Base-by-base conservation (phyloP, 768 basidiomycete species). In the Calvatia gigantea region DNA sequence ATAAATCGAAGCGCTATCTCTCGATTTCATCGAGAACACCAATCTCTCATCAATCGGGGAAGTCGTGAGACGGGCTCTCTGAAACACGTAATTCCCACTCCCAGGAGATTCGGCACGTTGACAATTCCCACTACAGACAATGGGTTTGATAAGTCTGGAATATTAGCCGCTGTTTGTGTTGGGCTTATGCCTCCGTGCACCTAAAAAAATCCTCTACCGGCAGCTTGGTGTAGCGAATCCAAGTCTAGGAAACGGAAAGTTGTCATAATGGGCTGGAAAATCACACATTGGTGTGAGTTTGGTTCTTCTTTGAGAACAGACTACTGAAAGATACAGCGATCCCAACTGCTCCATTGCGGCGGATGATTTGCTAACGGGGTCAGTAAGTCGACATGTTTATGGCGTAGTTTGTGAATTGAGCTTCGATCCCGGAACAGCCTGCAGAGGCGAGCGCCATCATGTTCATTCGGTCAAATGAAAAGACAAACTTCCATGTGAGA, bases 261-360 rank as follows among this genome's bases (percentile, higher is more conserved):
- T 47, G 33, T 39, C 44, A 55, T 14, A 47, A 19, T 6, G 4
- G 44, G 44, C 19, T 37, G 45, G 14, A 39, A 28, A 23, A 21
- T 47, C 54, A 39, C 54, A 55, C 54, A 55, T 37, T 23, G 45
- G 33, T 55, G 54, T 55, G 54, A 55, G 44, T 25, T 39, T 28
- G 9, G 9, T 54, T 15, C 35, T 52, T 42, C 8, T 42, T 42
- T 21, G 31, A 53, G 51, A 43, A 33, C 41, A 33, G 2, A 17
- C 31, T 42, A 11, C 41, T 23, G 19, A 21, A 23, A 23, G 25
- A 42, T 23, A 42, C 41, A 21, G 17, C 11, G 14, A 42, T 42
- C 12, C 19, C 11, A 12, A 42, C 19, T 42, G 12, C 19, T 42
- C 41, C 41, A 42, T 9, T 9, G 41, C 12, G 2, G n/a, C 21